Evolutionary conservation across 331 rosid species (phyloP), one percentile per base, ranked within the genome.

Genomic region (Rhamnella rubrinervis): DNA sequence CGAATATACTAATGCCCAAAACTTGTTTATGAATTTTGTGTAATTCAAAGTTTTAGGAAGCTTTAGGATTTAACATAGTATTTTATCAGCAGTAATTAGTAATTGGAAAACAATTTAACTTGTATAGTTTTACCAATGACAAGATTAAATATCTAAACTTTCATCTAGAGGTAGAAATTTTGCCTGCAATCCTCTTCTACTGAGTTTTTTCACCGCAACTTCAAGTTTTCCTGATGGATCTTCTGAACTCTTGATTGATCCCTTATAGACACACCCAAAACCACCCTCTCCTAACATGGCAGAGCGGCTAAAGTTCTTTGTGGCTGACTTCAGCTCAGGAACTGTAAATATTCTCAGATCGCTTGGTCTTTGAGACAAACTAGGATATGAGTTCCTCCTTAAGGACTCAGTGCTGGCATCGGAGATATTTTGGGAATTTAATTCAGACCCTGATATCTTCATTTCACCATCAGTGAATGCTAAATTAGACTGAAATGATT

Each of bases 221-320:
- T 89, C 93, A 68, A 86, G 61, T 80, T 86, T 87, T 59, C 31
- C 41, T 7, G 95, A 78, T 39, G 97, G 82, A 60, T 85, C 91
- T 50, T 91, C 96, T 38, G 55, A 67, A 59, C 85, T 84, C 82
- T 63, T 89, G 72, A 95, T 84, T 26, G 56, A 37, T 57, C 90
- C 97, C 65, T 75, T 85, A 83, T 78, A 95, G 68, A 95, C 99
- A 63, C 95, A 88, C 40, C 99, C 99, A 39, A 95, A 95, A 10
- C 99, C 99, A 11, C 99, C 99, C 82, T 95, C 99, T 75, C 99
- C 99, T 38, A 91, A 73, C 96, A 89, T 80, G 68, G 57, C 92
- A 59, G 99, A 85, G 65, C 95, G 91, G 67, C 92, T 82, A 67
- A 95, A 91, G 74, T 85, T 91, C 84, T 77, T 91, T 0, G 99